A percentile compares a stretch with the other conserved stretches of the same genome.
Conservation (phyloP, 1,284 basidiomycete species). For the Schizopora paradoxa region DNA sequence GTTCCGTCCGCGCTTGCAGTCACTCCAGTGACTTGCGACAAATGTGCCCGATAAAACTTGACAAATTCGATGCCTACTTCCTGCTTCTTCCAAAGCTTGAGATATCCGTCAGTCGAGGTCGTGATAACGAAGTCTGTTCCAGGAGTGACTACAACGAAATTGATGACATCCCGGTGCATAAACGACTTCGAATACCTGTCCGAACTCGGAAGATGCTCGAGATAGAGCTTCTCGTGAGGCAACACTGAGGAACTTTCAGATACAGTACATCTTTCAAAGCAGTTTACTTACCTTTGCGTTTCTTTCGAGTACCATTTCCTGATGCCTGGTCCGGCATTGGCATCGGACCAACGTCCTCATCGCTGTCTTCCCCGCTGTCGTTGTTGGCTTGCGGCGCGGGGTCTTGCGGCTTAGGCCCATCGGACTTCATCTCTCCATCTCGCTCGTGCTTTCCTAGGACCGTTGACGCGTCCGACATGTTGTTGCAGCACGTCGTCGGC, state of each 20-base stretch:
- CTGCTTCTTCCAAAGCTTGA: conserved; percentile 99
- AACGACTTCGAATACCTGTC: conserved; percentile 97
- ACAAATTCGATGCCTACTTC: conserved; percentile 89
- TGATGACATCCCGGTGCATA: conserved; percentile 95
- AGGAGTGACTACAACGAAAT: conserved; percentile 84
- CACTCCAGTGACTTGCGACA: conserved; percentile 74
- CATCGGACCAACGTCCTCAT: conserved; percentile 76
- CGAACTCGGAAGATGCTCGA: conserved; percentile 87
- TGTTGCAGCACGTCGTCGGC: too few relatives aligned
- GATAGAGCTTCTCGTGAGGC: conserved; percentile 77
- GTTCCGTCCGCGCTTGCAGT: conserved; percentile 91
- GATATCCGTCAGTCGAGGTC: conserved; percentile 90
- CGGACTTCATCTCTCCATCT: conserved; percentile 27
- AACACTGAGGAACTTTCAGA: conserved; percentile 40
- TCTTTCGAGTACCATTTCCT: conserved; percentile 50
- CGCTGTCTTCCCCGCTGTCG: conserved; percentile 42
- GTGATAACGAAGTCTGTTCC: conserved; percentile 91
- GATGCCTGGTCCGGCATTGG: conserved; percentile 50
- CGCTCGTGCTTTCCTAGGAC: conserved; percentile 65
- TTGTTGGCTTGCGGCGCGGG: conserved; percentile 13
- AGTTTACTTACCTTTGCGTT: conserved; percentile 54
- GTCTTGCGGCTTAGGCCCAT: conserved; percentile 20
- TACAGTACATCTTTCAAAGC: neutral
- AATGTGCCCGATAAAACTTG: conserved; percentile 90
- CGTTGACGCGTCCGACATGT: conserved; percentile 37